Evolutionary conservation across 306 rosid genomes (phyloP), one percentile per base, ranked within the genome.

Genomic region (Trichosanthes truncata): DNA sequence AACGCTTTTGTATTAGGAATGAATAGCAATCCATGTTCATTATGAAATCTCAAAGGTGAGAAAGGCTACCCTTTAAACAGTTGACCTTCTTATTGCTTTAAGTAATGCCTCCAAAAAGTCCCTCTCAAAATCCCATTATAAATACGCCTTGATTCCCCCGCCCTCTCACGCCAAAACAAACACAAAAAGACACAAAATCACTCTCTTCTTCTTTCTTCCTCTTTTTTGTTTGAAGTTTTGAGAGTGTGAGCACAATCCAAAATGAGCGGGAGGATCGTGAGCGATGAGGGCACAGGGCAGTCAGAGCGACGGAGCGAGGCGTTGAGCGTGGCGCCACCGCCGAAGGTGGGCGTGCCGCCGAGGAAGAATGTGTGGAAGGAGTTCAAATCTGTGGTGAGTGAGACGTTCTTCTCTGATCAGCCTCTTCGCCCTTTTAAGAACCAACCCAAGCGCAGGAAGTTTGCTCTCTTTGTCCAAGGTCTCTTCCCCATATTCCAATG

Each of bases 401-500:
- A 84, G 56, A 84, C 87, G 10, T 78, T 84, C 65, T 84, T 84
- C 59, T 18, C 72, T 0, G 87, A 84, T 74, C 80, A 86, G 29
- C 94, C 96, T 4, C 80, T 93, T 6, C 62, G 82, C 17, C 38
- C 83, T 41, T 91, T 86, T 61, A 88, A 84, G 69, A 77, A 62
- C 66, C 89, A 93, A 75, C 18, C 83, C 0, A 29, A n/a, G 1
- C 7, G 66, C 13, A 81, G 57, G 80, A 89, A 85, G 84, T 45
- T 86, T 59, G 1, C 82, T 55, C 81, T 91, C 1, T 85, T 81
- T 3, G n/a, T 89, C 0, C 82, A 91, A 84, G 75, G 87, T 3
- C 26, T 91, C 21, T 93, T 93, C 55, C 97, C 96, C 1, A 84
- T 93, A 40, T 18, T 87, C 46, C 81, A 79, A 0, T 93, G 97